These are phyloP conservation scores for Crithidia bombi DNA, from an alignment of 208 protist species.

Conservation along the genomic window DNA sequence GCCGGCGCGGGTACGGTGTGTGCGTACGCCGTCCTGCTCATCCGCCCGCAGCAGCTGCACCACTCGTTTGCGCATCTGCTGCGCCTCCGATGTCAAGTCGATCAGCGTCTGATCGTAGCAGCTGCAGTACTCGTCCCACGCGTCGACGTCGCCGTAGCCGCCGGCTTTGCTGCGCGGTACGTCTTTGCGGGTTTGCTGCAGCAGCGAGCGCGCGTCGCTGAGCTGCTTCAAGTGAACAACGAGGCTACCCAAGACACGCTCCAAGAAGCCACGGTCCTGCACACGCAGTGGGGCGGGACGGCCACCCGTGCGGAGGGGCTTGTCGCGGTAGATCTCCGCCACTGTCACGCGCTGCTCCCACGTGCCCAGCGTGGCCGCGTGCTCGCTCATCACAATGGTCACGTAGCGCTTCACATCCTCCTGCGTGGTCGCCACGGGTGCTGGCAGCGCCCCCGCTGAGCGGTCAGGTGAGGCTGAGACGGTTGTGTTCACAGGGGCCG, in stretches of 20 bases:
- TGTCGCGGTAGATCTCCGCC: slow-evolving; percentile 44
- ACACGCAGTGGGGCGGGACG: slow-evolving; percentile 33
- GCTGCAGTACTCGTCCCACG: slow-evolving; percentile 38
- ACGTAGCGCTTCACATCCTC: slow-evolving; percentile 42
- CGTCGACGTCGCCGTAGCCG: slow-evolving; percentile 11
- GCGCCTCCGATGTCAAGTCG: slow-evolving; percentile 28
- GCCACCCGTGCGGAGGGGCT: slow-evolving; percentile 39
- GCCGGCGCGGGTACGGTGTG: slow-evolving; percentile 8
- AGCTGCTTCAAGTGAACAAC: slow-evolving; percentile 23
- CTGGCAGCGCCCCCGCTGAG: neutral
- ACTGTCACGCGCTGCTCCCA: slow-evolving; percentile 39
- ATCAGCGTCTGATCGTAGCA: slow-evolving; percentile 25
- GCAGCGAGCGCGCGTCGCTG: slow-evolving; percentile 27
- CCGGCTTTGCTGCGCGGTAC: slow-evolving; percentile 17
- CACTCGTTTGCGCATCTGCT: slow-evolving; percentile 27
- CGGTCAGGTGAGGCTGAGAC: slow-evolving; percentile 11
- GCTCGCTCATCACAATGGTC: slow-evolving; percentile 28
- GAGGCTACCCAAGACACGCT: slow-evolving; percentile 24
- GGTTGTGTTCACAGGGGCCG: slow-evolving; percentile 6
- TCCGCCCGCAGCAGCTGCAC: slow-evolving; percentile 15
- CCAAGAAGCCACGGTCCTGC: slow-evolving; percentile 39
- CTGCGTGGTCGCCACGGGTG: slow-evolving; percentile 11
- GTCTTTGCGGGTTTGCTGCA: slow-evolving; percentile 18
- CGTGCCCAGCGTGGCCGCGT: slow-evolving; percentile 26
- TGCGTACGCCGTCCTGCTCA: neutral